Conservation (phyloP, 805 yeast genomes). For the Clavispora santaluciae region DNA sequence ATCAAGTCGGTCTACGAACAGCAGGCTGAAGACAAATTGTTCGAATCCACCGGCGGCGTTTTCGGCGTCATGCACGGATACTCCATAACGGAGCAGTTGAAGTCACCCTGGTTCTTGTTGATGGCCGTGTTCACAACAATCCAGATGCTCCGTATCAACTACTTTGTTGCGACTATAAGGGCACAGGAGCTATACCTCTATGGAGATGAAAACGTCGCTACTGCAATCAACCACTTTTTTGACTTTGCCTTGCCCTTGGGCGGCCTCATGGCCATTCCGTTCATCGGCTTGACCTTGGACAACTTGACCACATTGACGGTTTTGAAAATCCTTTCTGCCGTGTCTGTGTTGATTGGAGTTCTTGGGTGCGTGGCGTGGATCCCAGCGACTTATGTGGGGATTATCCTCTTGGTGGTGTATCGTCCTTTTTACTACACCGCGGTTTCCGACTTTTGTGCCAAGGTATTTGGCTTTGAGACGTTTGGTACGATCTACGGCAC, state of each 20-base stretch:
- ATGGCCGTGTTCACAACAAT: conserved; percentile 77
- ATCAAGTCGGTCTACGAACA: conserved; percentile 61
- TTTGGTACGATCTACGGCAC: conserved; percentile 91
- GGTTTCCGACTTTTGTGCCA: conserved; percentile 85
- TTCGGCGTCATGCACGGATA: conserved; percentile 77
- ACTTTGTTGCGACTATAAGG: conserved; percentile 84
- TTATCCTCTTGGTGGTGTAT: conserved; percentile 67
- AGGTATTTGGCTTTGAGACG: conserved; percentile 87
- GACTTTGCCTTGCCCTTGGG: conserved; percentile 87
- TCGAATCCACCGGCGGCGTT: conserved; percentile 45
- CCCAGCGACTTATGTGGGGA: conserved; percentile 63
- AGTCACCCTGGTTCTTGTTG: conserved; percentile 69
- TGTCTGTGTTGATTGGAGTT: conserved; percentile 64
- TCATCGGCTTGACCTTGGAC: conserved; percentile 77
- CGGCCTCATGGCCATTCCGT: conserved; percentile 81
- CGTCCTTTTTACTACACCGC: conserved; percentile 93
- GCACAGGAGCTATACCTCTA: conserved; percentile 77
- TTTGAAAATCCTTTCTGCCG: conserved; percentile 44
- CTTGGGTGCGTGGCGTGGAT: conserved; percentile 59
- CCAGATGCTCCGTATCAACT: conserved; percentile 89
- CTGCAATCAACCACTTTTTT: conserved; percentile 59
- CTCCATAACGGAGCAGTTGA: conserved; percentile 45
- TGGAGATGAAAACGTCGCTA: conserved; percentile 49
- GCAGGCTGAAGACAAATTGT: conserved; percentile 54
- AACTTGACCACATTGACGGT: conserved; percentile 60